These are phyloP conservation scores for Fusarium xyrophilum DNA, from an alignment of 2,329 filamentous ascomycete species.

Conservation along the genomic window DNA sequence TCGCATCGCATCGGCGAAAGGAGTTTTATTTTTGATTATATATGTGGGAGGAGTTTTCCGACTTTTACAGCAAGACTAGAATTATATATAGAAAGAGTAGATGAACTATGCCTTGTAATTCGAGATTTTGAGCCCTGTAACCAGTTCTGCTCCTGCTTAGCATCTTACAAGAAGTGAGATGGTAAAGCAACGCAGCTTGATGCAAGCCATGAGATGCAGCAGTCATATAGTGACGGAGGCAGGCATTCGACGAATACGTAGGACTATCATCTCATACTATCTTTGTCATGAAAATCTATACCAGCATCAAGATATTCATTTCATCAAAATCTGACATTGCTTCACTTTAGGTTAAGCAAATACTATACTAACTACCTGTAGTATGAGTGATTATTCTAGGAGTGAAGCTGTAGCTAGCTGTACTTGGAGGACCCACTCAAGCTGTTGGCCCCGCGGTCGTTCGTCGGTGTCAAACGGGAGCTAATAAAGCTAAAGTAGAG, in stretches of 20 bases:
- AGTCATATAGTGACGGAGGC: not conserved
- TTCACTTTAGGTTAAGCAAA: not conserved
- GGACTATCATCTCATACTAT: not conserved
- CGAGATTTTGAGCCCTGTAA: not conserved
- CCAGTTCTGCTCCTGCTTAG: not conserved
- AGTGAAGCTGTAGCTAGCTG: not conserved
- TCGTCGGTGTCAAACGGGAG: not conserved
- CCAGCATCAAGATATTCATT: not conserved
- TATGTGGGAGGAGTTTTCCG: not conserved
- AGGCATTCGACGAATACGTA: not conserved
- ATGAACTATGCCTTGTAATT: not conserved
- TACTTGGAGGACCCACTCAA: not conserved
- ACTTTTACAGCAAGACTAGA: not conserved
- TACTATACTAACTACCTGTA: not conserved
- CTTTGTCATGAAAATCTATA: too few species aligned
- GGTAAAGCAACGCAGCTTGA: not conserved
- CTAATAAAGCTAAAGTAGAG: conserved; percentile 12
- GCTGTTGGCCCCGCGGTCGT: conserved; percentile 11
- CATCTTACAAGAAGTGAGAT: not conserved
- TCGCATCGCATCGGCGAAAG: conserved; percentile 25
- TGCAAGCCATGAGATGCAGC: not conserved
- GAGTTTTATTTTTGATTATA: conserved; percentile 6
- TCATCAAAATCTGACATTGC: not conserved
- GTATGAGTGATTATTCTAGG: not conserved
- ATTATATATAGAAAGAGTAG: not conserved